Evolutionary conservation across 108 stramenopile genomes (phyloP), one percentile per base, ranked within the genome.

Genomic region (Cyclostephanos invisitatus): DNA sequence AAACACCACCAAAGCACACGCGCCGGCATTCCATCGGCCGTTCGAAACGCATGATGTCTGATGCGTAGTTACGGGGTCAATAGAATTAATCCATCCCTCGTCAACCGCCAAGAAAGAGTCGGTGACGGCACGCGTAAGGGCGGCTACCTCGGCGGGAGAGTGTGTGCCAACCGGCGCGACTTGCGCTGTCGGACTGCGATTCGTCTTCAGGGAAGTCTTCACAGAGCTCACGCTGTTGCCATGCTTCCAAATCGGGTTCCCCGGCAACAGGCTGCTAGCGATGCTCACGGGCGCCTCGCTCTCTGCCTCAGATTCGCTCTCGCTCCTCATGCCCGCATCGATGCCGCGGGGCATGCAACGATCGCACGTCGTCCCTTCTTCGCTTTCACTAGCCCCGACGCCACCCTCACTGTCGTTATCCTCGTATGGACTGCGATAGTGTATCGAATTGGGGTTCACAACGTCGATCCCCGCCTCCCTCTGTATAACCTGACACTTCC

Each of bases 71-170:
- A 88, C 78, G 10, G 90, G 87, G 81, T 93, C 90, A 49, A 91
- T 89, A 14, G 88, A 89, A 74, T 93, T 93, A 18, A 93, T 93
- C 92, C 92, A 93, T 0, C 88, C 90, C 66, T 93, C 90, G 75
- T 93, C 92, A 15, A 93, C 88, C 0, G 88, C 83, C 68, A 93
- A 75, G 48, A 93, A 93, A 0, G 87, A 87, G 47, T 91, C 82
- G 4, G 88, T 90, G 50, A 93, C 88, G 2, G 90, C 89, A 15
- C 78, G 60, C 14, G 88, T 85, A 49, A 93, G 87, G 15, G 81
- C 78, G 32, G 89, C 82, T 25, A 88, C 82, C 79, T 93, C 92
- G 2, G 64, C 62, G 2, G 89, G 84, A 53, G 80, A 81, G 67
- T 93, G 92, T 18, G 87, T 87, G 25, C 92, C 92, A 40, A 81